Conservation (phyloP, 352 stramenopile genomes). For the Pythium chondricola region DNA sequence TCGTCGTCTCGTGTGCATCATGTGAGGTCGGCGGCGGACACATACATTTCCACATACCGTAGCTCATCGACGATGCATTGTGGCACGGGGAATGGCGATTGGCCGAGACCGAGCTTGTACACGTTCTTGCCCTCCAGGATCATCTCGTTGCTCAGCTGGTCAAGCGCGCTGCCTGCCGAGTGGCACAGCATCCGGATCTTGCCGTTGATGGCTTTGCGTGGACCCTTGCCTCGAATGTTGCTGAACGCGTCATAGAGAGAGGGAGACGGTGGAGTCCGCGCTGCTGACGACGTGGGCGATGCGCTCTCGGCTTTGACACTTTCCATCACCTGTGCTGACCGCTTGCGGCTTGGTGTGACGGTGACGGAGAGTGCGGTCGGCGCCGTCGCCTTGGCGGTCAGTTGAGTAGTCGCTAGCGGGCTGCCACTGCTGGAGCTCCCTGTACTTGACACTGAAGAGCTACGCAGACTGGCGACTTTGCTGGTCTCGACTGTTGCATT, state of each 20-base stretch:
- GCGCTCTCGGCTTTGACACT: neutral
- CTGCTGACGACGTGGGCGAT: neutral
- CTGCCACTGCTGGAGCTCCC: too few relatives aligned
- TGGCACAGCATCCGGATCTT: slow-evolving; percentile 84
- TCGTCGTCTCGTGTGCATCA: too few relatives aligned
- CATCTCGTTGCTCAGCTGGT: slow-evolving; percentile 84
- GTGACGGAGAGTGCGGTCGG: neutral
- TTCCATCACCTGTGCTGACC: slow-evolving; percentile 35
- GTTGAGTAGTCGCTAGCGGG: too few relatives aligned
- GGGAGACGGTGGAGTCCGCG: neutral
- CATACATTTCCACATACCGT: slow-evolving; percentile 42
- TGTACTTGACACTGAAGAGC: too few relatives aligned
- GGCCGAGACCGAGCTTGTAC: slow-evolving; percentile 80
- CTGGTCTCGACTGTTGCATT: neutral
- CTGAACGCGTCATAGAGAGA: neutral
- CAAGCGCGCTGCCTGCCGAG: slow-evolving; percentile 66
- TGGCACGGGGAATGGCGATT: slow-evolving; percentile 83
- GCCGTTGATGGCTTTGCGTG: slow-evolving; percentile 80
- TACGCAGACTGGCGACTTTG: too few relatives aligned
- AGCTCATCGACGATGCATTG: slow-evolving; percentile 86
- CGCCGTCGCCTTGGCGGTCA: neutral
- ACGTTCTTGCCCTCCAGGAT: slow-evolving; percentile 73
- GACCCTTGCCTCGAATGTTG: slow-evolving; percentile 27
- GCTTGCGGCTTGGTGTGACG: slow-evolving; percentile 29
- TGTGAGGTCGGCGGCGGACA: slow-evolving; percentile 9